Percentiles rank a stretch among this genome's conserved stretches.
phyloP scores from a whole-genome alignment of 2,329 filamentous ascomycete genomes.

The Xylariaceae sp. region DNA sequence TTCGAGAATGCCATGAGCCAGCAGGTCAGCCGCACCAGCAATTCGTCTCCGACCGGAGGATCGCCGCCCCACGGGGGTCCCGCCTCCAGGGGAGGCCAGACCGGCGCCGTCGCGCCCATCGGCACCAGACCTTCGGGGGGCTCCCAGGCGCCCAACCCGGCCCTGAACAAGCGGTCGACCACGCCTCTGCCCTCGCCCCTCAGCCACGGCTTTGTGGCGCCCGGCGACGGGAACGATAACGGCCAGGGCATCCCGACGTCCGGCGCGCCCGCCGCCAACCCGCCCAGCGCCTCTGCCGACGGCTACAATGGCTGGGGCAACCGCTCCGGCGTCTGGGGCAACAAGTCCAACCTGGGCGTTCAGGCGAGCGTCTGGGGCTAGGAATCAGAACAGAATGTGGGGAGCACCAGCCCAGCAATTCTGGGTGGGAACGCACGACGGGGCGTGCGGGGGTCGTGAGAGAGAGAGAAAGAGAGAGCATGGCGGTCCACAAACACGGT shows the following conservation, averaged over 20 bases:
- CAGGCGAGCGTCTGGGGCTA: constrained; percentile 95
- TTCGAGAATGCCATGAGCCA: constrained; percentile 54
- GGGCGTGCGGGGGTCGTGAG: constrained; percentile 4
- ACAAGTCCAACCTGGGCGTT: constrained; percentile 71
- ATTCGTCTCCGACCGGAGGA: constrained; percentile 70
- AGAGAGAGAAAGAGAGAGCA: no score
- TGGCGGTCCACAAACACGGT: constrained; percentile 24
- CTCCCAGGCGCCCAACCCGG: constrained; percentile 47
- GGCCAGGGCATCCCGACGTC: constrained; percentile 30
- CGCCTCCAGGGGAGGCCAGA: constrained; percentile 45
- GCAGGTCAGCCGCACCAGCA: constrained; percentile 70
- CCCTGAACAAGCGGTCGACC: constrained; percentile 72
- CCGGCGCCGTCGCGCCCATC: constrained; percentile 76
- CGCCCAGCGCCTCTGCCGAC: constrained; percentile 37
- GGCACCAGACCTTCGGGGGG: constrained; percentile 71
- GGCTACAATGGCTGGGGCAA: constrained; percentile 65
- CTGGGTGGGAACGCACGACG: constrained; percentile 2
- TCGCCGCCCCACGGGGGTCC: constrained; percentile 68
- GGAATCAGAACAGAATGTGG: constrained; percentile 9
- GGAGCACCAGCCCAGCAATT: no score
- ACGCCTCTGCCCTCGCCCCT: constrained; percentile 89
- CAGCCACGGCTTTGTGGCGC: constrained; percentile 60
- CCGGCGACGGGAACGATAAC: constrained; percentile 42
- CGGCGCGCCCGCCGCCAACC: constrained; percentile 50
- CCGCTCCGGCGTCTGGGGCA: constrained; percentile 77